Evolutionary conservation across 176 grass and related monocot species (phyloP), one percentile per base, ranked within the genome.

Genomic region (Musa troglodytarum): DNA sequence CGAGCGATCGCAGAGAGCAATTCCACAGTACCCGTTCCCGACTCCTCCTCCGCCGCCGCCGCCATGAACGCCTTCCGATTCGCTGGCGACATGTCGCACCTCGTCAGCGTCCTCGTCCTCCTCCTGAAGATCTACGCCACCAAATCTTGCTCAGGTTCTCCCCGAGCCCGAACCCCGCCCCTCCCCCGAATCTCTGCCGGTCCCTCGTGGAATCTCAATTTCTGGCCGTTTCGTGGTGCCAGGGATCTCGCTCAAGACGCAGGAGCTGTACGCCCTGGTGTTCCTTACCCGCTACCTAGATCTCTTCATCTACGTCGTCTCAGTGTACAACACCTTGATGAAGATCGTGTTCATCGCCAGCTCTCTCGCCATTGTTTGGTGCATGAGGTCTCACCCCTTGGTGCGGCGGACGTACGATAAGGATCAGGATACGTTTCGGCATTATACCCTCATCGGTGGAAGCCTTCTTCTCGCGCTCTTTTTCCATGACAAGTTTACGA

Each of bases 61-160:
- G 55, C 75, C 67, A 97, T 97, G 93, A 97, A 97, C 81, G 81
- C 83, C 83, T 97, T 97, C 77, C 76, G 93, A 21, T 88, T 97
- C 77, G 79, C 87, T 10, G 93, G 93, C 80, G 93, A 97, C 71
- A 97, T 97, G 93, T 93, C 90, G 79, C 93, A 97, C 81, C 89
- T 97, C 59, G 88, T 97, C 77, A 93, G 90, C 81, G 88, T 97
- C 28, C 77, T 97, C 82, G 87, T 97, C 82, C 93, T 97, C 73
- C 87, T 97, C 64, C 93, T 97, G 80, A 97, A 97, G 93, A 97
- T 97, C 90, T 97, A 97, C 83, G 87, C 93, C 77, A 97, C 88
- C 79, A 97, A 97, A 69, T 93, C 93, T 13, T 97, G 93, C 75
- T 93, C 93, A 70, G 93, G 93, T 96, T 81, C 63, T 58, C 69